Conservation (phyloP, 108 stramenopile genomes). For the Skeletonema tropicum region DNA sequence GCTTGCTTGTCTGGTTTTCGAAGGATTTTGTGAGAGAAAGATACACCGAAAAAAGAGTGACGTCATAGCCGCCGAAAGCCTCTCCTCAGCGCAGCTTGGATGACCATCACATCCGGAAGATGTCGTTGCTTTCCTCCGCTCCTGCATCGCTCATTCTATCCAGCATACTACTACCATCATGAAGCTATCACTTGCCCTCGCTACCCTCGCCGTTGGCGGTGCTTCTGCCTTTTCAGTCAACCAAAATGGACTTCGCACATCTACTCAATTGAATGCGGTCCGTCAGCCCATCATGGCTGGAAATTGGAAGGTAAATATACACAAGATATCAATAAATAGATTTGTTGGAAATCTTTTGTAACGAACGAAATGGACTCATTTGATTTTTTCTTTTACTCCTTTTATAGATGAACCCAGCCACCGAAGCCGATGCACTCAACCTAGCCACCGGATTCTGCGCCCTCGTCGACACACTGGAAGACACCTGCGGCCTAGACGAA, state of each 20-base stretch:
- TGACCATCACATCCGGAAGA: too few species aligned
- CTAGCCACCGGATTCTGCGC: slow-evolving; percentile 58
- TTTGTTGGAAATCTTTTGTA: background rate
- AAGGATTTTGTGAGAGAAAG: too few species aligned
- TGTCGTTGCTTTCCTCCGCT: background rate
- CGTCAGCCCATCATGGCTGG: slow-evolving; percentile 69
- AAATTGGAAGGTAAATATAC: slow-evolving; percentile 69
- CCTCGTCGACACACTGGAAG: slow-evolving; percentile 41
- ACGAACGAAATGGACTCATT: background rate
- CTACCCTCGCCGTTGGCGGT: background rate
- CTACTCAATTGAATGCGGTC: slow-evolving; percentile 13
- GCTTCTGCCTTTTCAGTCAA: background rate
- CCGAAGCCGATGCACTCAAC: slow-evolving; percentile 61
- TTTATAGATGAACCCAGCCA: slow-evolving; percentile 65
- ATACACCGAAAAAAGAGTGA: too few species aligned
- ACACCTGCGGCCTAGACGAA: slow-evolving; percentile 47
- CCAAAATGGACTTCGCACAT: background rate
- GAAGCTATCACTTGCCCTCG: background rate
- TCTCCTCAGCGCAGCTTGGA: too few species aligned
- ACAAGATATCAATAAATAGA: background rate
- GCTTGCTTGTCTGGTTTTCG: too few species aligned
- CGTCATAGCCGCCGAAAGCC: too few species aligned
- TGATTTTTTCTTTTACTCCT: background rate
- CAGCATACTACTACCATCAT: background rate
- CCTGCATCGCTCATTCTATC: background rate